Evolutionary conservation across 768 basidiomycete species (phyloP).

Genomic region (Baorangia bicolor): DNA sequence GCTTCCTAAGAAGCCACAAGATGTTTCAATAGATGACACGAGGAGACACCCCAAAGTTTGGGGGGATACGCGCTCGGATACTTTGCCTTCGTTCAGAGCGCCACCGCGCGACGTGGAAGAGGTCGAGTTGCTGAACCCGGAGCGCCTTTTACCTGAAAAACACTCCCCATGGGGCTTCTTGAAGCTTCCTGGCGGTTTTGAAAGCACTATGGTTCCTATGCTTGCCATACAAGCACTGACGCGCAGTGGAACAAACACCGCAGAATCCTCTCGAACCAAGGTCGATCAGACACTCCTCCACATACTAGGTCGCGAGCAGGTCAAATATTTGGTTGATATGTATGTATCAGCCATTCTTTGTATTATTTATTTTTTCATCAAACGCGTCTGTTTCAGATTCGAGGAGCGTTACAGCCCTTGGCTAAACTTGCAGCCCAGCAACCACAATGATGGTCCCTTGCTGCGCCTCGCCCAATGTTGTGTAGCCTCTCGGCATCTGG

Average conservation of each 20-base stretch:
- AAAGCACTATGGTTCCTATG: slow-evolving; percentile 47
- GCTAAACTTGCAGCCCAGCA: slow-evolving; percentile 38
- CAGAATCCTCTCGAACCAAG: slow-evolving; percentile 24
- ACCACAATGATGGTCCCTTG: slow-evolving; percentile 32
- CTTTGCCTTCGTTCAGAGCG: slow-evolving; percentile 18
- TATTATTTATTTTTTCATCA: neutral
- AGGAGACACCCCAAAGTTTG: slow-evolving; percentile 21
- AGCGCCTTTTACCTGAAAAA: slow-evolving; percentile 37
- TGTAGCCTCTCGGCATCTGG: slow-evolving; percentile 45
- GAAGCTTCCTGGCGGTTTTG: slow-evolving; percentile 37
- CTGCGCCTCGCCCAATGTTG: slow-evolving; percentile 47
- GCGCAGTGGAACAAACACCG: slow-evolving; percentile 22
- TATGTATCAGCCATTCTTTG: slow-evolving; percentile 18
- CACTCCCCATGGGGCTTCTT: slow-evolving; percentile 40
- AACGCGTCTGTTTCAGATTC: slow-evolving; percentile 33
- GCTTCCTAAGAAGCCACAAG: slow-evolving; percentile 21
- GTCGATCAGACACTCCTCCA: slow-evolving; percentile 30
- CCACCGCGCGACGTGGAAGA: slow-evolving; percentile 24
- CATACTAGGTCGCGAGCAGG: slow-evolving; percentile 36
- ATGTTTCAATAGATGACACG: slow-evolving; percentile 22
- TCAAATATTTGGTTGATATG: slow-evolving; percentile 40
- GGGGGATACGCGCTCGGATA: slow-evolving; percentile 16
- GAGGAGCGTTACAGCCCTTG: slow-evolving; percentile 45
- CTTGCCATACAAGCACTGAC: slow-evolving; percentile 45
- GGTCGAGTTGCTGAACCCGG: slow-evolving; percentile 32